Evolutionary conservation across 1,139 yeast genomes (phyloP), one percentile per base, ranked within the genome.

Genomic region (Diutina sp.): DNA sequence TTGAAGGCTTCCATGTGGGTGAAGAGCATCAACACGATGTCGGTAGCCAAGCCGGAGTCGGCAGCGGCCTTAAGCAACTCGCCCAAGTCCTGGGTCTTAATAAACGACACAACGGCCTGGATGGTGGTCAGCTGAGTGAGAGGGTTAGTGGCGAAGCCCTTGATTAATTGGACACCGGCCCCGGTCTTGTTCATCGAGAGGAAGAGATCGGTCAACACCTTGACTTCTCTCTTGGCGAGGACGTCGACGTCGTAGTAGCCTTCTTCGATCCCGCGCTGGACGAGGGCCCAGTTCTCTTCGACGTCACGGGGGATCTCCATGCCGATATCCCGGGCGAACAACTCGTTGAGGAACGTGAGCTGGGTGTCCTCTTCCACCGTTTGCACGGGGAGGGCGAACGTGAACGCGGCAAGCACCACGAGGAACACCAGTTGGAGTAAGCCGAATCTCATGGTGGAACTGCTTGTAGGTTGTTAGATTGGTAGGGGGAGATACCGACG

Each of bases 1-100:
- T 50, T 50, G 53, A 50, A 50, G 25, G 53, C 53, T 32, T 50
- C 53, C 53, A 50, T 50, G 28, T 50, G 53, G 29, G 53, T 50
- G 3, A 50, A 32, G 5, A 50, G 25, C 53, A 50, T 50, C 41
- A 50, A n/a, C 29, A 32, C 44, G 6, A 50, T 16, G n/a, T 50
- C 44, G 5, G 28, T 18, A 16, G 45, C 44, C 53, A 50, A 50
- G 12, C 53, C 53, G n/a, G 45, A 16, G 35, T 50, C 53, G n/a
- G 45, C n/a, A 3, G 53, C 53, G 4, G 44, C 53, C 53, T 50
- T 50, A 2, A 50, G 9, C n/a, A 50, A 12, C 28, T 38, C 28
- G n/a, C 9, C n/a, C 53, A 50, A 50, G 45, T 50, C 53, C 16
- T 50, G 53, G 21, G 53, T 50, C 29, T 32, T 30, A 6, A 50